Percentiles rank a stretch among this genome's conserved stretches.
These are phyloP conservation scores for Pseudogymnoascus sp. DNA, from an alignment of 2,329 filamentous ascomycete species.

Conservation along the genomic window DNA sequence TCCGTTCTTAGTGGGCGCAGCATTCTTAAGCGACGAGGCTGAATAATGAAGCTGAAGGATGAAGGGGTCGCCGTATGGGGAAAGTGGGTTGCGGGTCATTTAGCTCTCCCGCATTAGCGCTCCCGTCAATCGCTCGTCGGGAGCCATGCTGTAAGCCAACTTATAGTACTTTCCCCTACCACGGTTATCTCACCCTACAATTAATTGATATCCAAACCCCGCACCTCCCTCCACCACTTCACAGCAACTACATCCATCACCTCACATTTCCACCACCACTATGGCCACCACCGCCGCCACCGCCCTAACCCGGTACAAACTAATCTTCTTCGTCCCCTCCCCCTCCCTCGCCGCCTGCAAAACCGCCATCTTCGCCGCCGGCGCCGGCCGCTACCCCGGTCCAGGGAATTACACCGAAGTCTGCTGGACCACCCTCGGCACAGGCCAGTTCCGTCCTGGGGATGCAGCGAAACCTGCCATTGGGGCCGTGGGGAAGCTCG, in stretches of 20 bases:
- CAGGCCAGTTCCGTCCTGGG: conserved; percentile 58
- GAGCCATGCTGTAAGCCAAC: neutral
- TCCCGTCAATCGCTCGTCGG: neutral
- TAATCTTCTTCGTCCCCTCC: conserved; percentile 44
- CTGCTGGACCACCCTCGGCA: conserved; percentile 44
- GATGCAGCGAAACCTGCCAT: conserved; percentile 53
- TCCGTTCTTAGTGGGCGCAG: neutral
- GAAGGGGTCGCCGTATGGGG: neutral
- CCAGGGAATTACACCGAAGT: conserved; percentile 47
- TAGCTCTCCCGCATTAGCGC: neutral
- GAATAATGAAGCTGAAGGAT: neutral
- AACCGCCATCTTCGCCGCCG: conserved; percentile 46
- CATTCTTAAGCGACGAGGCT: neutral
- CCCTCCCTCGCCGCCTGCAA: conserved; percentile 41
- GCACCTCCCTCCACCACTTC: neutral
- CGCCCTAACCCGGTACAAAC: conserved; percentile 25
- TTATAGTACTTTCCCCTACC: neutral
- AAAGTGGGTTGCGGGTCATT: neutral
- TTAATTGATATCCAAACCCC: neutral
- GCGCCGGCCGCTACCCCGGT: conserved; percentile 43
- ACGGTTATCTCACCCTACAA: neutral
- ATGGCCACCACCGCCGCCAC: neutral
- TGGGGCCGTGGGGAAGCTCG: conserved; percentile 46
- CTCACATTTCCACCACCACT: neutral
- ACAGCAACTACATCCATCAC: neutral